Evolutionary conservation across 148 eudicot genomes (phyloP).

Genomic region (Rhododendron kiyosumense): DNA sequence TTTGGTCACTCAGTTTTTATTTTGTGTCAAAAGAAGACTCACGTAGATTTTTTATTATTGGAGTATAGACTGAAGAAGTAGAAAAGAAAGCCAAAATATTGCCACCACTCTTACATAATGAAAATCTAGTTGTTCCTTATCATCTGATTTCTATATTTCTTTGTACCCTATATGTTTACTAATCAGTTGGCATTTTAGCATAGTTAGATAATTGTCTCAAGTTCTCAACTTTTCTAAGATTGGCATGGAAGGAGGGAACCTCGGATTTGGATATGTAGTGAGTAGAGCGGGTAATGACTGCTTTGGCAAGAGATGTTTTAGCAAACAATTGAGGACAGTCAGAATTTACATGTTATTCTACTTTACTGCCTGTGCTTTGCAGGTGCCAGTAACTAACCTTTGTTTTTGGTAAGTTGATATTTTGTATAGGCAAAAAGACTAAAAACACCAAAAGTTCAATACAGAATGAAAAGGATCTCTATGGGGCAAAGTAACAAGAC

Average conservation of each 20-base stretch:
- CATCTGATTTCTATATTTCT: background rate
- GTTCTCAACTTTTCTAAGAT: background rate
- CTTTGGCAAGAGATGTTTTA: background rate
- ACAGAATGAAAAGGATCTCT: background rate
- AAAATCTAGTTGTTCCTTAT: background rate
- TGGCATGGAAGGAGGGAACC: background rate
- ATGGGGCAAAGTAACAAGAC: background rate
- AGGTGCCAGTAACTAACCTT: background rate
- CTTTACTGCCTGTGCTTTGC: background rate
- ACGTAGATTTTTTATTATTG: background rate
- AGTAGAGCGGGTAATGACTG: background rate
- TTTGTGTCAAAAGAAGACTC: background rate
- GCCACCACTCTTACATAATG: background rate
- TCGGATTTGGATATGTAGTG: background rate
- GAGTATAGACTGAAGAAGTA: background rate
- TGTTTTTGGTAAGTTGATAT: background rate
- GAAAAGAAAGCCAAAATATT: background rate
- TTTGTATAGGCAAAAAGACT: background rate
- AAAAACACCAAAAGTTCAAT: background rate
- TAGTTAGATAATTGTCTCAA: background rate
- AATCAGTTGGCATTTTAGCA: background rate
- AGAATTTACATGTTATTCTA: background rate
- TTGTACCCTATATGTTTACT: background rate
- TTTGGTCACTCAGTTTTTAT: background rate
- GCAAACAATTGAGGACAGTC: background rate